A percentile compares a stretch with the other conserved stretches of the same genome.
Conservation (phyloP, 2,329 filamentous ascomycete species). For the Neurospora sp. region DNA sequence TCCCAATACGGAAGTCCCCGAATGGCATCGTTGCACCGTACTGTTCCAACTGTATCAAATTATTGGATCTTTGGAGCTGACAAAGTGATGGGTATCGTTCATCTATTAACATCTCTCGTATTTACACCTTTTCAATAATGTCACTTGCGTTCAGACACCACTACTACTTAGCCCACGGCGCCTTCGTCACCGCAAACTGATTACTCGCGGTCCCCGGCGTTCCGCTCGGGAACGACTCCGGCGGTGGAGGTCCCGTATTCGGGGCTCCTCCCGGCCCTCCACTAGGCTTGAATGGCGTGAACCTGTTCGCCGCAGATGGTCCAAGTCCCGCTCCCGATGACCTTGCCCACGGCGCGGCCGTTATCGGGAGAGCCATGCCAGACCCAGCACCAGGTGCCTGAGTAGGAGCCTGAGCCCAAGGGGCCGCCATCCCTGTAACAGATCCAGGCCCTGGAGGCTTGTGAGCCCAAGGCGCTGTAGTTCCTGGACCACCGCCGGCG, state of each 20-base stretch:
- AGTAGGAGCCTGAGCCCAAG: conserved; percentile 18
- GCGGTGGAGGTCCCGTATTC: conserved; percentile 13
- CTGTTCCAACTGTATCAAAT: background rate
- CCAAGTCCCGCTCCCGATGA: conserved; percentile 7
- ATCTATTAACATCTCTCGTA: background rate
- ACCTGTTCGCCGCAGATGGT: conserved; percentile 6
- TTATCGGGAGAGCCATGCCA: conserved; percentile 5
- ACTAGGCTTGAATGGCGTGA: background rate
- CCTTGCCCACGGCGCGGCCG: conserved; percentile 30
- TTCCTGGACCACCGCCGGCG: background rate
- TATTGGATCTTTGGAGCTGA: background rate
- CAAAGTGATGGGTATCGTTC: background rate
- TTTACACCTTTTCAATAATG: background rate
- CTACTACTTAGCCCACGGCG: conserved; percentile 34
- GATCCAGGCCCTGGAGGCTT: background rate
- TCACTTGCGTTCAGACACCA: background rate
- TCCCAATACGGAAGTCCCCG: background rate
- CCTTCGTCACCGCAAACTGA: conserved; percentile 34
- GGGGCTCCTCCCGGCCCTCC: conserved; percentile 5
- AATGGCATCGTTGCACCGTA: background rate
- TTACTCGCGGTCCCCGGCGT: conserved; percentile 25
- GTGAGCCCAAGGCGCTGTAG: background rate
- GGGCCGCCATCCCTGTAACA: conserved; percentile 15
- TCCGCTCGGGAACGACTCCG: conserved; percentile 13
- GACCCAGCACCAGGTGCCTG: conserved; percentile 14